Conservation (phyloP, 306 rosid genomes). For the Glycine tomentella region DNA sequence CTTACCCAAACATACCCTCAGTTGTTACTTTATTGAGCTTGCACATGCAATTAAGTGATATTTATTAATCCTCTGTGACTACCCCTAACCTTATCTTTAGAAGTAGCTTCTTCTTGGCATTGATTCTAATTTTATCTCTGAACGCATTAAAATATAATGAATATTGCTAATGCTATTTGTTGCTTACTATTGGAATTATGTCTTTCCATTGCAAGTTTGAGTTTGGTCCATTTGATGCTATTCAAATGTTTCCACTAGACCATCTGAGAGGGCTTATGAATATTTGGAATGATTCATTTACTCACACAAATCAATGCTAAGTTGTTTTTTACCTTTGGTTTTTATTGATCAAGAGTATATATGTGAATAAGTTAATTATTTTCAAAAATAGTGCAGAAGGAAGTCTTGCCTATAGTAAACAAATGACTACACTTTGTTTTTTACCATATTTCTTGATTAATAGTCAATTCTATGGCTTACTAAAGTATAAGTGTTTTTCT, state of each 20-base stretch:
- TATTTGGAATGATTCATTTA: slow-evolving; percentile 5
- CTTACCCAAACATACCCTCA: no score
- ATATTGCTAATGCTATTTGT: slow-evolving; percentile 19
- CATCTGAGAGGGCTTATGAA: background rate
- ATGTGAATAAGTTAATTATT: slow-evolving; percentile 29
- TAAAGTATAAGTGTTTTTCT: slow-evolving; percentile 31
- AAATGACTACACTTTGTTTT: slow-evolving; percentile 10
- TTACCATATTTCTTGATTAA: background rate
- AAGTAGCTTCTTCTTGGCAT: slow-evolving; percentile 3
- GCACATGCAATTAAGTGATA: slow-evolving; percentile 4
- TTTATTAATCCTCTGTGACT: slow-evolving; percentile 4
- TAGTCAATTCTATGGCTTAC: slow-evolving; percentile 25
- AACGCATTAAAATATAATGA: background rate
- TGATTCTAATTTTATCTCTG: slow-evolving; percentile 14
- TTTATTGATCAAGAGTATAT: slow-evolving; percentile 4
- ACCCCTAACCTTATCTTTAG: background rate
- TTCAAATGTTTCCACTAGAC: slow-evolving; percentile 14
- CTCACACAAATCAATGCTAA: slow-evolving; percentile 17
- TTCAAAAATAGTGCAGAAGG: slow-evolving; percentile 3
- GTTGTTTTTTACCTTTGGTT: slow-evolving; percentile 8
- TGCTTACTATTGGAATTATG: background rate
- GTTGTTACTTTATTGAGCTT: slow-evolving; percentile 28
- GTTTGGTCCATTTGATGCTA: slow-evolving; percentile 6
- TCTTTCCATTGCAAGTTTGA: slow-evolving; percentile 12
- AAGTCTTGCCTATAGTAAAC: slow-evolving; percentile 16